Evolutionary conservation across 73 alveolate species (phyloP).

Genomic region (Paramecium caudatum): DNA sequence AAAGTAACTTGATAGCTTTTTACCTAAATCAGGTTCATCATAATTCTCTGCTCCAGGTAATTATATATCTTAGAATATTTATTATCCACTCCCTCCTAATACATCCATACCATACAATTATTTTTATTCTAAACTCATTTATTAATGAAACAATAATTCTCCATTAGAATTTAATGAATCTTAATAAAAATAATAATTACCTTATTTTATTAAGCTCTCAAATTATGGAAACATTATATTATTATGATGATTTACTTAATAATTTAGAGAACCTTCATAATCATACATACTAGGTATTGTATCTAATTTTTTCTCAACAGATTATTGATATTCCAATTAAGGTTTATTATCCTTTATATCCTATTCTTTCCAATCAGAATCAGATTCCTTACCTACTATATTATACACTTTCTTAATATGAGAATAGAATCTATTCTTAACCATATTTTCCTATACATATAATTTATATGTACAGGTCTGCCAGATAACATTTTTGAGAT

Average conservation of each 20-base stretch:
- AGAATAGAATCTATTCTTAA: conserved; percentile 74
- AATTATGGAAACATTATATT: too few species aligned
- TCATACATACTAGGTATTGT: conserved; percentile 11
- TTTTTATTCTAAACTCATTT: conserved; percentile 15
- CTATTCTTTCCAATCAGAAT: neutral
- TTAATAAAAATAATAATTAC: too few species aligned
- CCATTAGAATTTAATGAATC: conserved; percentile 43
- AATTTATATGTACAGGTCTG: conserved; percentile 63
- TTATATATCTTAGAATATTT: neutral
- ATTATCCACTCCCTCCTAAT: too few species aligned
- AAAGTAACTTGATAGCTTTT: too few species aligned
- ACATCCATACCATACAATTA: neutral
- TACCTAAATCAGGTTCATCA: too few species aligned
- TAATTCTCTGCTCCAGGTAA: too few species aligned
- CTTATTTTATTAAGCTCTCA: too few species aligned
- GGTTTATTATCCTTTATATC: neutral
- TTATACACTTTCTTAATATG: conserved; percentile 51
- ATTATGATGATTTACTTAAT: too few species aligned
- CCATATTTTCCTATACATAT: conserved; percentile 65
- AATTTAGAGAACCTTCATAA: neutral
- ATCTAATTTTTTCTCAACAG: neutral
- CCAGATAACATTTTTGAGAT: conserved; percentile 72
- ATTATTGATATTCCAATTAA: neutral
- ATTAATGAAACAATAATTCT: neutral
- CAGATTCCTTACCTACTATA: conserved; percentile 21